A percentile compares a stretch with the other conserved stretches of the same genome.
phyloP scores from a whole-genome alignment of 306 rosid species.

The Medicago arabica region DNA sequence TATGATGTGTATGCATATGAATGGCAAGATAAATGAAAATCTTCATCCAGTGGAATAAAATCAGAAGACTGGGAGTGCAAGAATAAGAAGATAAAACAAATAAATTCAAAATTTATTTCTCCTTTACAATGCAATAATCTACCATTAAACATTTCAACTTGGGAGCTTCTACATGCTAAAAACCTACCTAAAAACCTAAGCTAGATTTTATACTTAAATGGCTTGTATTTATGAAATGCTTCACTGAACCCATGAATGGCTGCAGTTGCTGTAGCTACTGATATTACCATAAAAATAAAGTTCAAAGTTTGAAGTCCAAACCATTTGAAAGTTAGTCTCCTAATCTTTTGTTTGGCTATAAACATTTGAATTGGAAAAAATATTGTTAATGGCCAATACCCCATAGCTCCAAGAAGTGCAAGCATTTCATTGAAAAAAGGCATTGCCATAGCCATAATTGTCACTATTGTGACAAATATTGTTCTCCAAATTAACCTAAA shows the following conservation, averaged over 20 bases:
- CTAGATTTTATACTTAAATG: constrained; percentile 33
- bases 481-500: constrained; percentile 37
- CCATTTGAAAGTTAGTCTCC: neutral
- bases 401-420: constrained; percentile 39
- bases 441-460: constrained; percentile 36
- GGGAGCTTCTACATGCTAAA: neutral
- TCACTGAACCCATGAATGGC: constrained; percentile 22
- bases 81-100: neutral
- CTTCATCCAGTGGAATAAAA: too few relatives aligned
- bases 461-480: constrained; percentile 16
- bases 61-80: too few relatives aligned
- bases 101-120: neutral
- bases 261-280: constrained; percentile 27
- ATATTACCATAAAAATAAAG: constrained; percentile 24
- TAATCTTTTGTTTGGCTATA: constrained; percentile 30
- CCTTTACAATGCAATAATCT: neutral
- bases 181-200: neutral
- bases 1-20: too few relatives aligned
- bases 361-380: constrained; percentile 31
- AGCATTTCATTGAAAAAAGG: constrained; percentile 40
- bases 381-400: constrained; percentile 32
- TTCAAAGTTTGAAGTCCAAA: constrained; percentile 32
- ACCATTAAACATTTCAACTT: neutral
- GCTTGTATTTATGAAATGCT: constrained; percentile 26
- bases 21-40: too few relatives aligned